Percentiles rank a stretch among this genome's conserved stretches.
Evolutionary conservation across 805 yeast species (phyloP).

Genomic region (Candida easanensis): DNA sequence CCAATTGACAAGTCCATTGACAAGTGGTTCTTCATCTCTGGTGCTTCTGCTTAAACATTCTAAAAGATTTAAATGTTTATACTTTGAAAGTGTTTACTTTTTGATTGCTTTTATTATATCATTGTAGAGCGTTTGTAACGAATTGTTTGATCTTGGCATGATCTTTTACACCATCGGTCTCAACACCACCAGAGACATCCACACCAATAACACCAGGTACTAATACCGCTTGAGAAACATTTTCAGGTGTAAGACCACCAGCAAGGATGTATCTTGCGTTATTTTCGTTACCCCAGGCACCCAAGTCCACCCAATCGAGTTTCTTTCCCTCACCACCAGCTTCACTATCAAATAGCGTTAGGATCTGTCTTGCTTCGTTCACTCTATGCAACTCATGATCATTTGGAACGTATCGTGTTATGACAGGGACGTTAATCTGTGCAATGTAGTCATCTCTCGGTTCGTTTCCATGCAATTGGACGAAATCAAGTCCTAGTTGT

Average conservation of each 20-base stretch:
- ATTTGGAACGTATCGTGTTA: slow-evolving; percentile 67
- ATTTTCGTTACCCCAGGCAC: slow-evolving; percentile 31
- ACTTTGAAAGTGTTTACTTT: neutral
- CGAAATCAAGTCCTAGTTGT: slow-evolving; percentile 61
- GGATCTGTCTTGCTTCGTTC: slow-evolving; percentile 35
- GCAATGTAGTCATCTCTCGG: slow-evolving; percentile 42
- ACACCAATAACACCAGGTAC: slow-evolving; percentile 74
- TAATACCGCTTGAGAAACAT: slow-evolving; percentile 52
- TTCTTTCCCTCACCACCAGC: slow-evolving; percentile 86
- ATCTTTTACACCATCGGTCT: slow-evolving; percentile 74
- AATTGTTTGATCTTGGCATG: slow-evolving; percentile 56
- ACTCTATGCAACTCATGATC: slow-evolving; percentile 39
- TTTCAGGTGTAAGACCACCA: slow-evolving; percentile 83
- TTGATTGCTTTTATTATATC: slow-evolving; percentile 19
- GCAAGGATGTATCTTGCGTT: slow-evolving; percentile 60
- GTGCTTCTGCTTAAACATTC: slow-evolving; percentile 50
- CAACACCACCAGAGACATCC: slow-evolving; percentile 96
- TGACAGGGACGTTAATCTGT: slow-evolving; percentile 50
- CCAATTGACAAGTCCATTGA: slow-evolving; percentile 95
- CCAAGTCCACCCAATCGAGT: slow-evolving; percentile 67
- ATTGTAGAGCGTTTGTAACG: slow-evolving; percentile 44
- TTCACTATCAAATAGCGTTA: slow-evolving; percentile 80
- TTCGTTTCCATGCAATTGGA: slow-evolving; percentile 86
- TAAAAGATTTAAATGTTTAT: neutral
- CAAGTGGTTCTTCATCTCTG: slow-evolving; percentile 98